Base-by-base conservation (phyloP, 306 rosid genomes). In the Carpinus viminea region DNA sequence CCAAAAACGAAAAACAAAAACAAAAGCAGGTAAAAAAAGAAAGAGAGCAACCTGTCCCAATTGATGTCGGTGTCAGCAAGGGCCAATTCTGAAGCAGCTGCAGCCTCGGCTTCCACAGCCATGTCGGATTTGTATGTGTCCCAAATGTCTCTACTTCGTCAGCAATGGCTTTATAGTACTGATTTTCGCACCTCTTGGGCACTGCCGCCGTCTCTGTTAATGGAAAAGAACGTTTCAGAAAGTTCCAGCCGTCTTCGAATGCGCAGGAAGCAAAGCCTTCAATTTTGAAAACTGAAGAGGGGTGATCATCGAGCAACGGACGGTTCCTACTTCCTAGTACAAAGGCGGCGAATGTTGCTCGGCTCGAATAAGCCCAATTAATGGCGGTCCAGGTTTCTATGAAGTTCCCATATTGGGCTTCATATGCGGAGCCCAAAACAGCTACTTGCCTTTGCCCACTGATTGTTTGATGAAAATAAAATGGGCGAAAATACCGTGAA, bases 31-130 rank as follows among this genome's bases (percentile, higher is more conserved):
- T 7, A 1, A 24, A 4, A 53, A 50, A 62, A 16, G 7, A 8
- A 8, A 26, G 46, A 12, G 7, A 41, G 45, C 45, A 68, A 90
- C 98, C 98, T 91, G 87, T 84, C 82, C 98, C 98, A 93, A 83
- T 93, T 89, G 85, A 93, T 80, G 41, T 93, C 90, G 21, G 96
- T 90, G 60, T 93, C 96, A 10, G 92, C 82, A 0, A 90, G 91
- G 3, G 98, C 85, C 72, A 90, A 81, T 46, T 80, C 82, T 28
- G 88, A 83, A 64, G 83, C 71, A 31, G 91, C 24, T 61, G 72
- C 41, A 41, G 85, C 87, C 43, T 90, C 85, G 26, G 90, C 87
- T 70, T 90, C 93, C 85, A 90, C 52, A 8, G 87, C 80, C 82
- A 57, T 54, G 4, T 10, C 48, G 8, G 43, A 28, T 11, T 17